Conservation (phyloP, 202 grass and related monocot species). For the Miscanthus sacchariflorus region DNA sequence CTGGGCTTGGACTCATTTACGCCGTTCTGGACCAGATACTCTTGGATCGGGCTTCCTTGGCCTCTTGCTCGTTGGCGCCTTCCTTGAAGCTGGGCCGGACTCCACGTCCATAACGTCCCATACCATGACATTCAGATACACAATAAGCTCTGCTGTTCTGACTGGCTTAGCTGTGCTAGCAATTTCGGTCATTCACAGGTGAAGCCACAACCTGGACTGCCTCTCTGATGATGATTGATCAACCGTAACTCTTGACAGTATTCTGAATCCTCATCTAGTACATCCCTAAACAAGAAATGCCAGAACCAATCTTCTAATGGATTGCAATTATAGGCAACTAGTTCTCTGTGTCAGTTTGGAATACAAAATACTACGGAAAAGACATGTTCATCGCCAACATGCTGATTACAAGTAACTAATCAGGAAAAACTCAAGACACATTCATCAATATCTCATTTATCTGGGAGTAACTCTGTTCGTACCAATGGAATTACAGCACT, state of each 20-base stretch:
- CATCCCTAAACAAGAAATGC: neutral
- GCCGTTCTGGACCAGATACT: too few species aligned
- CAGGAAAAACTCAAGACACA: neutral
- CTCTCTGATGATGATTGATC: neutral
- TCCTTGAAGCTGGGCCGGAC: too few species aligned
- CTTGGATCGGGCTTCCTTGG: too few species aligned
- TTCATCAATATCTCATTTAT: neutral
- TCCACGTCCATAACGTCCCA: too few species aligned
- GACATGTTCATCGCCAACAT: neutral
- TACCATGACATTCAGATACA: too few species aligned
- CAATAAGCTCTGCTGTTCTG: neutral
- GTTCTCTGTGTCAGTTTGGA: neutral
- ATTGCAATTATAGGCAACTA: neutral
- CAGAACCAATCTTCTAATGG: neutral
- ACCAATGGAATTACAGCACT: neutral
- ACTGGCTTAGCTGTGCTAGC: neutral
- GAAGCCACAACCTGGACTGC: too few species aligned
- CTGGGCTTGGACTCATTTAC: too few species aligned
- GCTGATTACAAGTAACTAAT: too few species aligned
- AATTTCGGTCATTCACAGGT: too few species aligned
- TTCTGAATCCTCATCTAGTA: neutral
- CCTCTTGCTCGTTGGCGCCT: too few species aligned
- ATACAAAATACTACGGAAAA: neutral
- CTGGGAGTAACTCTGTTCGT: neutral
- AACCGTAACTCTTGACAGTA: neutral